Percentiles rank a stretch among this genome's conserved stretches.
Conservation (phyloP, 108 stramenopile genomes). For the Chaetoceros muelleri region DNA sequence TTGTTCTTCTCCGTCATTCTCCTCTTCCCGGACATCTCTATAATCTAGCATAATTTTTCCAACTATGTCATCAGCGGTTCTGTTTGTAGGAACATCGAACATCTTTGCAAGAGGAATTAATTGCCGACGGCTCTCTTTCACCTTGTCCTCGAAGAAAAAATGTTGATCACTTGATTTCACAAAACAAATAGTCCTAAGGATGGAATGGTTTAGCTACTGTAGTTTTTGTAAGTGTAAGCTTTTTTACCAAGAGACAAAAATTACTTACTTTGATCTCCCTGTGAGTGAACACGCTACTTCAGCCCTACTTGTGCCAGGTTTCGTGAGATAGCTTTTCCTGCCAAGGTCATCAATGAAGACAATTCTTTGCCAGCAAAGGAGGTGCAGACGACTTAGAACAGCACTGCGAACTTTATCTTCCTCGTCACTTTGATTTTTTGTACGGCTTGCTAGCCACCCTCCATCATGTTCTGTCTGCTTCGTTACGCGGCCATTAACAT, state of each 20-base stretch:
- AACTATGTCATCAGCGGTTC: neutral
- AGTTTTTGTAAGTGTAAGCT: too few relatives aligned
- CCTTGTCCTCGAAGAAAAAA: neutral
- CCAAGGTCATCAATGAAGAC: conserved; percentile 47
- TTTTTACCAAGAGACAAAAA: too few relatives aligned
- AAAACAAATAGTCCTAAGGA: too few relatives aligned
- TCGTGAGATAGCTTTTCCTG: conserved; percentile 35
- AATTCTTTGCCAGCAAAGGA: conserved; percentile 34
- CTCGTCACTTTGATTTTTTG: conserved; percentile 18
- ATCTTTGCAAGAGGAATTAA: neutral
- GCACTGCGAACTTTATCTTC: conserved; percentile 1
- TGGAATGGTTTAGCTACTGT: too few relatives aligned
- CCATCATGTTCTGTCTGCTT: conserved; percentile 18
- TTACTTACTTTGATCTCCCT: conserved; percentile 13
- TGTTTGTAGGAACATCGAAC: neutral
- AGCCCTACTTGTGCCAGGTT: conserved; percentile 22
- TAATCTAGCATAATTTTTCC: neutral
- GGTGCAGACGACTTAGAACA: conserved; percentile 41
- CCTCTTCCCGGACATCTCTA: neutral
- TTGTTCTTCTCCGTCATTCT: neutral
- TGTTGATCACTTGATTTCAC: neutral
- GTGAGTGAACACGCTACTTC: conserved; percentile 15
- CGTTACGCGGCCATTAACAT: conserved; percentile 33
- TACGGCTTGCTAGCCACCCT: conserved; percentile 38
- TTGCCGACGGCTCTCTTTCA: neutral